These are phyloP conservation scores for Rostrohypoxylon terebratum DNA, from an alignment of 495 filamentous ascomycete genomes.

Conservation along the genomic window DNA sequence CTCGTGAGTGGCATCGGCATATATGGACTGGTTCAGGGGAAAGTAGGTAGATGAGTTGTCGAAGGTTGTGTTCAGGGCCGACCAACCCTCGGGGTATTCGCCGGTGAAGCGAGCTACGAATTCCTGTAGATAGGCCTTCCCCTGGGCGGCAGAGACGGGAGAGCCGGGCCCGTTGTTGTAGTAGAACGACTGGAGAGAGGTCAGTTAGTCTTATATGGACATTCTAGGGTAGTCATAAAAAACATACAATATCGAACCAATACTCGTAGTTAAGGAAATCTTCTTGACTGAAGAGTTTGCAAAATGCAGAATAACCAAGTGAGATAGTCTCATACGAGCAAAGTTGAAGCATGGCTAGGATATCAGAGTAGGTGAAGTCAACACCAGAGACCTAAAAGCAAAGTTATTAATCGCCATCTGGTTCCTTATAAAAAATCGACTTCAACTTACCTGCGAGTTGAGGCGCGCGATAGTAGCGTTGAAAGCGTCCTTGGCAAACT, in stretches of 20 bases:
- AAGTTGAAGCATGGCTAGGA: slow-evolving; percentile 47
- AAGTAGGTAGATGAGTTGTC: slow-evolving; percentile 57
- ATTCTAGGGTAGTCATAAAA: not conserved
- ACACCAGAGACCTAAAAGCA: slow-evolving; percentile 46
- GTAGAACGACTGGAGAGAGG: slow-evolving; percentile 46
- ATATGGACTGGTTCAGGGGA: slow-evolving; percentile 59
- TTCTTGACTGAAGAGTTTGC: slow-evolving; percentile 50
- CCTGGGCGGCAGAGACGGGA: slow-evolving; percentile 52
- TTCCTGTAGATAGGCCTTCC: slow-evolving; percentile 67
- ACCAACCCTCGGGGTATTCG: slow-evolving; percentile 60
- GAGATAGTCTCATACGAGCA: slow-evolving; percentile 48
- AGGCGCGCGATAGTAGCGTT: slow-evolving; percentile 45
- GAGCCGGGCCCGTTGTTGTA: slow-evolving; percentile 53
- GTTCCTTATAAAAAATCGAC: not conserved
- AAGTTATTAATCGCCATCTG: too few relatives aligned
- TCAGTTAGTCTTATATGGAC: slow-evolving; percentile 19
- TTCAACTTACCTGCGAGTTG: slow-evolving; percentile 42
- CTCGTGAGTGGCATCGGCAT: slow-evolving; percentile 63
- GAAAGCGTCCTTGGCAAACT: slow-evolving; percentile 42
- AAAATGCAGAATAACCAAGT: slow-evolving; percentile 49
- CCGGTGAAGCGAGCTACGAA: slow-evolving; percentile 68
- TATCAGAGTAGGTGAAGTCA: slow-evolving; percentile 41
- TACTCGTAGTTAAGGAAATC: slow-evolving; percentile 53
- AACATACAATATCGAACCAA: slow-evolving; percentile 47
- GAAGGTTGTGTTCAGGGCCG: slow-evolving; percentile 64